phyloP scores from a whole-genome alignment of 352 stramenopile genomes.

The Globisporangium barbulae region DNA sequence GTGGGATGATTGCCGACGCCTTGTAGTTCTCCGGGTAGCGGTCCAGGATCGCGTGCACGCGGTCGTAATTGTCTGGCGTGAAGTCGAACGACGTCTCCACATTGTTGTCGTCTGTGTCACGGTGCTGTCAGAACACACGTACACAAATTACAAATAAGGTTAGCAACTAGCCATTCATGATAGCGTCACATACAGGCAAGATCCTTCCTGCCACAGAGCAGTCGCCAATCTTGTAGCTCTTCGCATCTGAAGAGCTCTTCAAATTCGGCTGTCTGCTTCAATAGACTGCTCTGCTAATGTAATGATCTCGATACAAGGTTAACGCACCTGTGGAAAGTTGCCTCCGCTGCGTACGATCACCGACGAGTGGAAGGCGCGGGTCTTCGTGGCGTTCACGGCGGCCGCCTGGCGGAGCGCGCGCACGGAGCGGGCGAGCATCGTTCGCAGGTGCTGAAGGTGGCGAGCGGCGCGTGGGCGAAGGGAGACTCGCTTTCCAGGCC shows the following conservation, averaged over 20 bases:
- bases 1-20: conserved; percentile 97
- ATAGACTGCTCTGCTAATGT: neutral
- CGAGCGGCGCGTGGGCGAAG: conserved; percentile 3
- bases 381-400: conserved; percentile 26
- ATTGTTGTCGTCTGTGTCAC: conserved; percentile 97
- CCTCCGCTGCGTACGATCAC: conserved; percentile 29
- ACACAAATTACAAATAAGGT: neutral
- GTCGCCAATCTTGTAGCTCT: neutral
- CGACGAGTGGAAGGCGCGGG: conserved; percentile 47
- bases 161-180: neutral
- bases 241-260: neutral
- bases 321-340: conserved; percentile 26
- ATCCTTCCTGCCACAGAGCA: neutral
- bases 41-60: conserved; percentile 92
- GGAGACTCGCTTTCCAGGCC: conserved; percentile 9
- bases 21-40: conserved; percentile 99
- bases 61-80: conserved; percentile 96
- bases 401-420: conserved; percentile 29
- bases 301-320: neutral
- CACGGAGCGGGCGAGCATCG: conserved; percentile 64
- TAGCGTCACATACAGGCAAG: neutral
- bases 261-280: neutral
- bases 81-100: conserved; percentile 97
- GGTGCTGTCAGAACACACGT: conserved; percentile 70
- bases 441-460: neutral